Evolutionary conservation across 805 yeast species (phyloP).

Genomic region (Deakozyma indianensis): DNA sequence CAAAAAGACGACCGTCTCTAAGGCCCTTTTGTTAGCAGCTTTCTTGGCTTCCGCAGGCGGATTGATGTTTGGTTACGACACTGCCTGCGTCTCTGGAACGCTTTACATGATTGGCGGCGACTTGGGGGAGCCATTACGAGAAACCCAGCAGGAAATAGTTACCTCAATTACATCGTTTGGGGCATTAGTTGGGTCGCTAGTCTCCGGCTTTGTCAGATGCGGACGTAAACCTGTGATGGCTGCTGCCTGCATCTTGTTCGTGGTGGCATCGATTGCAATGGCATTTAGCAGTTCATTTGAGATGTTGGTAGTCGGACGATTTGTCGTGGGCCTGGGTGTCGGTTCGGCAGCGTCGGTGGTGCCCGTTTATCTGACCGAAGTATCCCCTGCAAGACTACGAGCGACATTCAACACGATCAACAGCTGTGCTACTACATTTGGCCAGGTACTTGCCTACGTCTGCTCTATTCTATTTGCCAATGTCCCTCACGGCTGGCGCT

Average conservation of each 20-base stretch:
- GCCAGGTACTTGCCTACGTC: constrained; percentile 88
- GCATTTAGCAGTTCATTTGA: constrained; percentile 67
- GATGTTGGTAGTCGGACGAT: constrained; percentile 86
- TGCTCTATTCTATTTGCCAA: constrained; percentile 46
- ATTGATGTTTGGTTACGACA: constrained; percentile 93
- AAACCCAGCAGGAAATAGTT: constrained; percentile 76
- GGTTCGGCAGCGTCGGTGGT: constrained; percentile 89
- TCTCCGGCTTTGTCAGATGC: constrained; percentile 68
- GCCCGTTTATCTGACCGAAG: constrained; percentile 81
- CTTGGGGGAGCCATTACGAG: constrained; percentile 41
- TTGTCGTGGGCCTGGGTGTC: constrained; percentile 91
- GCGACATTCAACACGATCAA: constrained; percentile 84
- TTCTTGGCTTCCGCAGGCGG: constrained; percentile 74
- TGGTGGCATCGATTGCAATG: constrained; percentile 76
- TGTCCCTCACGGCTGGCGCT: constrained; percentile 77
- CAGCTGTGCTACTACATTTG: constrained; percentile 84
- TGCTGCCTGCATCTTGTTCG: constrained; percentile 67
- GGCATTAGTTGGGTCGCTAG: constrained; percentile 63
- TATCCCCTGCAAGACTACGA: constrained; percentile 83
- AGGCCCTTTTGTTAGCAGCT: background rate
- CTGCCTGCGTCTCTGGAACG: constrained; percentile 93
- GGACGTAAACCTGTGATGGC: constrained; percentile 80
- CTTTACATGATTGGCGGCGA: constrained; percentile 74
- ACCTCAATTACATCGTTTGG: constrained; percentile 94
- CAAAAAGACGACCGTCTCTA: background rate